A percentile compares a stretch with the other conserved stretches of the same genome.
Evolutionary conservation across 2,329 filamentous ascomycete species (phyloP).

Genomic region (Aspergillus sclerotialis): DNA sequence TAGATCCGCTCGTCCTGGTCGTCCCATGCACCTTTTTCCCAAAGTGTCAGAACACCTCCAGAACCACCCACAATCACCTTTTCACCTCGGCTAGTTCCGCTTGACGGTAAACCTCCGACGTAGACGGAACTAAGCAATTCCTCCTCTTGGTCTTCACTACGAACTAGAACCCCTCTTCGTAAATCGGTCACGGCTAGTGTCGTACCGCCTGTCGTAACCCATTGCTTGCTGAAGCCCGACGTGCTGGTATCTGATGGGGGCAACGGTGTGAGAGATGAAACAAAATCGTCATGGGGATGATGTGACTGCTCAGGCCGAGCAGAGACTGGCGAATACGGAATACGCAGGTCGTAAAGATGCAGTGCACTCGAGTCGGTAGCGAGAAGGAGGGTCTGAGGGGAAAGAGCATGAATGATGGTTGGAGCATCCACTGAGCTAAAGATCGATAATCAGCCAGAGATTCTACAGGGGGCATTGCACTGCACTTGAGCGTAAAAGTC

Average conservation of each 20-base stretch:
- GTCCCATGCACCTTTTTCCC: constrained; percentile 92
- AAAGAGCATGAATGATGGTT: constrained; percentile 73
- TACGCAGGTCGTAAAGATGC: constrained; percentile 78
- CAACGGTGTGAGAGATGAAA: constrained; percentile 79
- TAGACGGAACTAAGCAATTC: constrained; percentile 78
- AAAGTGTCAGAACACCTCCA: constrained; percentile 78
- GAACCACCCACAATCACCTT: constrained; percentile 71
- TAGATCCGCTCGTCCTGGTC: constrained; percentile 87
- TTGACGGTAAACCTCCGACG: constrained; percentile 66
- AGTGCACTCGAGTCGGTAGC: constrained; percentile 85
- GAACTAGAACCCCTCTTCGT: constrained; percentile 74
- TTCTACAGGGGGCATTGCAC: constrained; percentile 5
- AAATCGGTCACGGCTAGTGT: constrained; percentile 87
- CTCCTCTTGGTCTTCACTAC: constrained; percentile 91
- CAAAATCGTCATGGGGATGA: constrained; percentile 84
- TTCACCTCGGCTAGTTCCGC: constrained; percentile 61
- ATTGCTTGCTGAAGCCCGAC: constrained; percentile 87
- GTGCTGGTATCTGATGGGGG: constrained; percentile 74
- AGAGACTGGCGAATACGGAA: constrained; percentile 46
- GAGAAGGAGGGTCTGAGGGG: constrained; percentile 79
- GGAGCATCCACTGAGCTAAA: constrained; percentile 58
- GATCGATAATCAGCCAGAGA: constrained; percentile 16
- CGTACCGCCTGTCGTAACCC: constrained; percentile 85
- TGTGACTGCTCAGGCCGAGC: constrained; percentile 70
- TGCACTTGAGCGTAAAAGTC: neutral